These are phyloP conservation scores for Lasiosphaeria hispida DNA, from an alignment of 495 filamentous ascomycete genomes.

Conservation along the genomic window DNA sequence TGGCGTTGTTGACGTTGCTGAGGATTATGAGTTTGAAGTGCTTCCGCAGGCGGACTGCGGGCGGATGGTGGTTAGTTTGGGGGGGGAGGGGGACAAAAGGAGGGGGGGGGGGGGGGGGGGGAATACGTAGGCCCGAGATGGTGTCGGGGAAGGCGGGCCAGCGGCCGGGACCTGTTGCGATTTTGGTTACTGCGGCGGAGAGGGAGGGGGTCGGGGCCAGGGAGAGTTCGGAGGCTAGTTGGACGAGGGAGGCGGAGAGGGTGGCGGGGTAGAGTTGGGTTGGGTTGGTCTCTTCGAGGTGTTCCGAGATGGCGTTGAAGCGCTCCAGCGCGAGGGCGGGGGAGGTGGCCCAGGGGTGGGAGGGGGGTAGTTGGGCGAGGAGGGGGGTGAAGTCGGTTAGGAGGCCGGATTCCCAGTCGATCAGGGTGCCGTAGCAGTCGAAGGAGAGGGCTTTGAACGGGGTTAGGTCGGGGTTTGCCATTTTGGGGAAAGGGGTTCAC, in stretches of 20 bases:
- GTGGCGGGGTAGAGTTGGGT: constrained; percentile 57
- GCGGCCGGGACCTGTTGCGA: constrained; percentile 54
- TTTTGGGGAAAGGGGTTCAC: neutral
- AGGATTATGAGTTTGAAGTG: constrained; percentile 70
- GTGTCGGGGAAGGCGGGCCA: constrained; percentile 70
- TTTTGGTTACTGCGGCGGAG: constrained; percentile 32
- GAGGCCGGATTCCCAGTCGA: constrained; percentile 66
- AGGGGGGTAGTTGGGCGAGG: constrained; percentile 37
- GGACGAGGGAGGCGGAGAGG: constrained; percentile 49
- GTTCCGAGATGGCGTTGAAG: constrained; percentile 30
- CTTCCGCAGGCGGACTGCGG: constrained; percentile 33
- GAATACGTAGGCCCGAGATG: constrained; percentile 51
- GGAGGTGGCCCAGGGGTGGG: constrained; percentile 43
- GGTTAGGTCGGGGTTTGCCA: constrained; percentile 26
- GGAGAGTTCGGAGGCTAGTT: constrained; percentile 42
- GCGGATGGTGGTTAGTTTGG: too few relatives aligned
- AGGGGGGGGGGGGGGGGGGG: too few relatives aligned
- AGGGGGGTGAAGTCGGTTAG: constrained; percentile 36
- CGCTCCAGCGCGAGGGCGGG: constrained; percentile 28
- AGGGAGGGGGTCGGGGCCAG: constrained; percentile 34
- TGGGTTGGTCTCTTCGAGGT: constrained; percentile 50
- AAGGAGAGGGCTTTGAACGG: constrained; percentile 59
- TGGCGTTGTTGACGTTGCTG: constrained; percentile 67
- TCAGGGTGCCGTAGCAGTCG: constrained; percentile 80
- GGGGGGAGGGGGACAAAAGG: too few relatives aligned